These are phyloP conservation scores for Picochlorum sp. DNA, from an alignment of 139 green algal genomes.

Conservation along the genomic window DNA sequence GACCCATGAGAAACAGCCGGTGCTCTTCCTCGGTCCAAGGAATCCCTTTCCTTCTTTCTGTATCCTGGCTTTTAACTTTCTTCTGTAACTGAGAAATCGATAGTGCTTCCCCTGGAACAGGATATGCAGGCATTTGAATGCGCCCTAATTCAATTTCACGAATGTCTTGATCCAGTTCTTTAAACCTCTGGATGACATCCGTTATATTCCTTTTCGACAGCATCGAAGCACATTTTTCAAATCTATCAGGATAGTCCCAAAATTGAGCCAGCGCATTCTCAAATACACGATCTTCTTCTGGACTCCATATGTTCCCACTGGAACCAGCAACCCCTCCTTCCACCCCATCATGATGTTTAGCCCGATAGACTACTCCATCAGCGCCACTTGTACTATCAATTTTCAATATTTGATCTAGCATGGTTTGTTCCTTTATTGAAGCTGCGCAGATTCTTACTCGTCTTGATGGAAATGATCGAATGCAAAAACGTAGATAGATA, in stretches of 20 bases:
- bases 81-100: slow-evolving; percentile 25
- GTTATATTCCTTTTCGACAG: slow-evolving; percentile 17
- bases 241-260: slow-evolving; percentile 25
- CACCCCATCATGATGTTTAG: neutral
- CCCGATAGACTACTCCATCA: too few relatives aligned
- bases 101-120: slow-evolving; percentile 18
- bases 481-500: too few relatives aligned
- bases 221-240: slow-evolving; percentile 15
- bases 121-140: slow-evolving; percentile 48
- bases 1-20: slow-evolving; percentile 78
- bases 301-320: slow-evolving; percentile 14
- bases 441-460: too few relatives aligned
- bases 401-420: too few relatives aligned
- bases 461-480: too few relatives aligned
- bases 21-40: slow-evolving; percentile 95
- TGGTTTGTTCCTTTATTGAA: too few relatives aligned
- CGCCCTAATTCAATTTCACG: slow-evolving; percentile 44
- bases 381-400: too few relatives aligned
- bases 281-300: slow-evolving; percentile 37
- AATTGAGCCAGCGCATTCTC: slow-evolving; percentile 30
- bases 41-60: slow-evolving; percentile 79
- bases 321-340: neutral
- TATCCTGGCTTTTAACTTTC: slow-evolving; percentile 29
- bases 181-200: slow-evolving; percentile 23
- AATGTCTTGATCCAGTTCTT: slow-evolving; percentile 45